Evolutionary conservation across 129 eudicot species (phyloP), one percentile per base, ranked within the genome.

Genomic region (Centrapalus pauciflorus): DNA sequence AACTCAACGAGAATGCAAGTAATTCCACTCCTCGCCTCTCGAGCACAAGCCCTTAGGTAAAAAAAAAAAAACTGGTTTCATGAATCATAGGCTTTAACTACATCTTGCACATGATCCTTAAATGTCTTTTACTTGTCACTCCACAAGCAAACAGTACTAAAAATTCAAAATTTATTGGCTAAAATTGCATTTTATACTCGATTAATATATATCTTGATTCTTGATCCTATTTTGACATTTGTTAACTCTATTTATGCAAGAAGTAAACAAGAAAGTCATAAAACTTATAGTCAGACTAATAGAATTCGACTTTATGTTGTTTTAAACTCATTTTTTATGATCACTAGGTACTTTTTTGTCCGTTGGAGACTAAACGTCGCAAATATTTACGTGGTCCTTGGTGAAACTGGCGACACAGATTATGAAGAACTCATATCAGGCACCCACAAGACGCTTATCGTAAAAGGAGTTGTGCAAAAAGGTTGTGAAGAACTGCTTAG

Each of bases 321-420:
- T n/a, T n/a, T n/a, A n/a, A n/a, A n/a, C n/a, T n/a, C n/a, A n/a
- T n/a, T 24, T 17, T 19, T 56, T 32, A 6, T 28, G 56, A 19
- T 19, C 16, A 40, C 66, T 8, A 87, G 97, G 85, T 91, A 85
- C 58, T 84, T 91, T 30, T 91, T 91, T 23, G 97, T 91, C 11
- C 97, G 96, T 1, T 91, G 97, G 97, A 77, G 94, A 66, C 38
- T 91, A 68, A 91, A 91, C 26, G 97, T 91, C 56, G 94, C 97
- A 3, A 91, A 87, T 38, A 87, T 91, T 96, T 87, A 73, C 9
- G 84, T 91, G 26, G 78, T 91, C 48, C 86, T 91, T 21, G 97
- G 96, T 6, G 96, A 85, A 79, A 85, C 96, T 0, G 96, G 97
- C n/a, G 97, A 91, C 77, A 87, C 97, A 0, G 97, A 91, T 79